These are phyloP conservation scores for Psilocybe cyanescens DNA, from an alignment of 768 basidiomycete species.

Conservation along the genomic window DNA sequence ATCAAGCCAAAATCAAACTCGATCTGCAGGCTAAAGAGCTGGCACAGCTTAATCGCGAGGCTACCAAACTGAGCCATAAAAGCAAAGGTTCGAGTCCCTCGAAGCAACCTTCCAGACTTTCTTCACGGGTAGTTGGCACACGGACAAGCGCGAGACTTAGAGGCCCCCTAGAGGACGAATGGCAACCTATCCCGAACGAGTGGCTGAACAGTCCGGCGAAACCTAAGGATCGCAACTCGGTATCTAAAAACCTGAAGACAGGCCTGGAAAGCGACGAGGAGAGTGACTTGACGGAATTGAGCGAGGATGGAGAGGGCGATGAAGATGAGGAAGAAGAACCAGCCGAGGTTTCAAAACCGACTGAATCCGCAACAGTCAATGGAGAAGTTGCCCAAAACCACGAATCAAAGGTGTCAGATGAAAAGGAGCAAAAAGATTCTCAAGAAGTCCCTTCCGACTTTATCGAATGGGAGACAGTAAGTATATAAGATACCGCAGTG, in stretches of 20 bases:
- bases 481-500: slow-evolving; percentile 25
- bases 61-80: slow-evolving; percentile 27
- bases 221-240: slow-evolving; percentile 21
- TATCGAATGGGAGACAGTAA: slow-evolving; percentile 91
- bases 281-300: slow-evolving; percentile 79
- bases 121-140: slow-evolving; percentile 51
- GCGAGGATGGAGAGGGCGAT: slow-evolving; percentile 43
- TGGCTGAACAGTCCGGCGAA: slow-evolving; percentile 51
- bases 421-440: slow-evolving; percentile 14
- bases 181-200: slow-evolving; percentile 81
- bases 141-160: slow-evolving; percentile 70
- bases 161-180: slow-evolving; percentile 62
- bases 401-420: slow-evolving; percentile 10
- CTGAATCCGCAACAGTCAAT: not conserved
- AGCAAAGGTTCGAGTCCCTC: slow-evolving; percentile 11
- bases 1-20: slow-evolving; percentile 70
- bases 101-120: slow-evolving; percentile 12
- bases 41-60: slow-evolving; percentile 62
- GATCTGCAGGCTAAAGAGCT: slow-evolving; percentile 72
- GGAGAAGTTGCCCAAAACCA: not conserved
- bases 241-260: slow-evolving; percentile 32
- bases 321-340: slow-evolving; percentile 40
- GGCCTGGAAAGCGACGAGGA: slow-evolving; percentile 67
- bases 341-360: not conserved
- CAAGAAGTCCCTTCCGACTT: slow-evolving; percentile 52